Conservation (phyloP, 345 rosid species). For the Brassica nigra region DNA sequence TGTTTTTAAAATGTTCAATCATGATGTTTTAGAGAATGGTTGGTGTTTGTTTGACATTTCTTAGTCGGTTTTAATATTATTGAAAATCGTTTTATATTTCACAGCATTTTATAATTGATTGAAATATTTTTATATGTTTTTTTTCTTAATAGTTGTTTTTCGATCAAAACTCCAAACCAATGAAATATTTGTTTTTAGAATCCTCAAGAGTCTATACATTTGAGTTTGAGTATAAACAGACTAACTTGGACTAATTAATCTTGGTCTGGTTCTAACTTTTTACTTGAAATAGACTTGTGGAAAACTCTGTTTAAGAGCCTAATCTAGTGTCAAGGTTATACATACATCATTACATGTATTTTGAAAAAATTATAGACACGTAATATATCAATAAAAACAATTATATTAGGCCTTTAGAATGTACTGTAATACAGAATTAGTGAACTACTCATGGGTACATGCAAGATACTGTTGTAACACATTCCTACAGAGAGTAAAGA, state of each 20-base stretch:
- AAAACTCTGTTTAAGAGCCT: background rate
- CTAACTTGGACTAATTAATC: background rate
- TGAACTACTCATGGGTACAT: constrained; percentile 22
- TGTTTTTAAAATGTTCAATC: background rate
- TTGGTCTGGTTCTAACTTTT: background rate
- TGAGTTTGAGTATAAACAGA: background rate
- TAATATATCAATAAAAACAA: background rate
- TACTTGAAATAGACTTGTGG: constrained; percentile 1
- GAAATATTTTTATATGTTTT: no score
- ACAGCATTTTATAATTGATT: background rate
- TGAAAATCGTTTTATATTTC: no score
- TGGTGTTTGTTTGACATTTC: background rate
- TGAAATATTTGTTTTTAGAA: background rate
- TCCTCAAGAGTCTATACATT: background rate
- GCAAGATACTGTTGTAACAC: constrained; percentile 6
- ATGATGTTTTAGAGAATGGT: background rate
- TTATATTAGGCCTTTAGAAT: background rate
- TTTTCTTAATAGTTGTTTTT: background rate
- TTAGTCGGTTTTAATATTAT: background rate
- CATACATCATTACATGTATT: background rate
- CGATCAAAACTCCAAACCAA: background rate
- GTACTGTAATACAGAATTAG: background rate
- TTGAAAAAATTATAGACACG: background rate
- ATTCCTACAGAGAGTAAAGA: background rate
- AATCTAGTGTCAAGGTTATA: background rate